These are phyloP conservation scores for Balamuthia mandrillaris DNA, from an alignment of 208 protist genomes.

Conservation along the genomic window DNA sequence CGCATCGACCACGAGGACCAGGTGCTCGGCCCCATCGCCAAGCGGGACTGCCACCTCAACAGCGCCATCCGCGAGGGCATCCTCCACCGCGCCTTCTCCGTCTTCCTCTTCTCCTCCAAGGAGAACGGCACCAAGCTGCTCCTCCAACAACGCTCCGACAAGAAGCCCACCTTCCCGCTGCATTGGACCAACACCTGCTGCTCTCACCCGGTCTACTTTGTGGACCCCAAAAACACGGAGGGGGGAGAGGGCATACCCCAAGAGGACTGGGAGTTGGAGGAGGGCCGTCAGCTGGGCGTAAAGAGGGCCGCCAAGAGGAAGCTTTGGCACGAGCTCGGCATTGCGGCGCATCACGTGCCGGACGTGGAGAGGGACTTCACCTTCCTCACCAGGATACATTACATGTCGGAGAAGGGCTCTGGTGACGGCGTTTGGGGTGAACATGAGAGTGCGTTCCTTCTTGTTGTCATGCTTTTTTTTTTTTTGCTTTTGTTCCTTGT, in stretches of 20 bases:
- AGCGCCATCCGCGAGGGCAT: conserved; percentile 65
- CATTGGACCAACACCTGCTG: conserved; percentile 85
- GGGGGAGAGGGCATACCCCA: not conserved
- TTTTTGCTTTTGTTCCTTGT: not conserved
- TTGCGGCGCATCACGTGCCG: conserved; percentile 50
- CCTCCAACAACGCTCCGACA: conserved; percentile 72
- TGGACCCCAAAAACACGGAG: conserved; percentile 46
- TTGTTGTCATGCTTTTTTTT: not conserved
- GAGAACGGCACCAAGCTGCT: conserved; percentile 70
- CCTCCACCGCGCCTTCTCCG: conserved; percentile 68
- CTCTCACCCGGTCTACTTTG: conserved; percentile 71
- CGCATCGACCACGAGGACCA: conserved; percentile 66
- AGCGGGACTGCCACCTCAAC: conserved; percentile 68
- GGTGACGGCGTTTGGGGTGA: conserved; percentile 68
- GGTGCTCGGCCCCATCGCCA: conserved; percentile 57
- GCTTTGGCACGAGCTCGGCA: conserved; percentile 81
- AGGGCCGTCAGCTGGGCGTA: conserved; percentile 49
- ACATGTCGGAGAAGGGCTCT: conserved; percentile 63
- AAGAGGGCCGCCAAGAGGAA: conserved; percentile 72
- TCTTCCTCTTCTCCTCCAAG: conserved; percentile 39
- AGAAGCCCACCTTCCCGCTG: conserved; percentile 81
- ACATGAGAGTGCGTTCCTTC: conserved; percentile 68
- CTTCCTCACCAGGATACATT: conserved; percentile 76
- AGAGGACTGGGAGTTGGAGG: conserved; percentile 33
- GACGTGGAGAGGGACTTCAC: conserved; percentile 59